Base-by-base conservation (phyloP, 768 basidiomycete species). In the Saitozyma podzolica region DNA sequence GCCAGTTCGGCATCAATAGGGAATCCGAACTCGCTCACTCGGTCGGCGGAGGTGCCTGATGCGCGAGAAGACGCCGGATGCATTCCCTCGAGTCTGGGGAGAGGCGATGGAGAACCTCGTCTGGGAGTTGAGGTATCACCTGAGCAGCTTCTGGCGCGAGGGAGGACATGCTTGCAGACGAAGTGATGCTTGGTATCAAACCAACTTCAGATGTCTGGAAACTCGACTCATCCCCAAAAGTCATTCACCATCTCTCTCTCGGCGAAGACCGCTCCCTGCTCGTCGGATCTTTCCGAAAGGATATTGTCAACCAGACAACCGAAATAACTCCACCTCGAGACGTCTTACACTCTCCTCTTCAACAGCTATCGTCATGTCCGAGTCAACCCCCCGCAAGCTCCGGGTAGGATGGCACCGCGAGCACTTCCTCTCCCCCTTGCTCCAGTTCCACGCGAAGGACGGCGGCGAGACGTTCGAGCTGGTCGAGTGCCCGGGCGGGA, bases 401-500 rank as follows among this genome's bases (percentile, higher is more conserved):
- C 56, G 72, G 61, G 70, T 79, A 11, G 78, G 74, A n/a, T 79
- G 76, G 76, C 78, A 79, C 59, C 61, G 78, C 5, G 78, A 79
- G 51, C 93, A 96, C 78, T 97, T 97, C 80, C 90, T 89, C 14
- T 89, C 90, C 0, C 95, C 95, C 0, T 83, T 99, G 14, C 85
- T 98, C 2, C 93, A 95, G 75, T 91, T 88, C 72, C 86, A 87
- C 1, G 86, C 85, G 20, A 90, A 95, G 70, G 81, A 83, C 19
- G 59, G 58, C 13, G 86, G 85, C 6, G 81, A 85, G 76, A 89
- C 90, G 0, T 92, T 97, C 76, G 86, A 84, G 6, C 83, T 97
- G 8, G 86, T 94, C 14, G 91, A 92, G 81, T 96, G 93, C 78
- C 93, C 93, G 9, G 78, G 80, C 42, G 81, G 80, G 20, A 81